phyloP scores from a whole-genome alignment of 495 filamentous ascomycete genomes.

The Penicillium salamii region DNA sequence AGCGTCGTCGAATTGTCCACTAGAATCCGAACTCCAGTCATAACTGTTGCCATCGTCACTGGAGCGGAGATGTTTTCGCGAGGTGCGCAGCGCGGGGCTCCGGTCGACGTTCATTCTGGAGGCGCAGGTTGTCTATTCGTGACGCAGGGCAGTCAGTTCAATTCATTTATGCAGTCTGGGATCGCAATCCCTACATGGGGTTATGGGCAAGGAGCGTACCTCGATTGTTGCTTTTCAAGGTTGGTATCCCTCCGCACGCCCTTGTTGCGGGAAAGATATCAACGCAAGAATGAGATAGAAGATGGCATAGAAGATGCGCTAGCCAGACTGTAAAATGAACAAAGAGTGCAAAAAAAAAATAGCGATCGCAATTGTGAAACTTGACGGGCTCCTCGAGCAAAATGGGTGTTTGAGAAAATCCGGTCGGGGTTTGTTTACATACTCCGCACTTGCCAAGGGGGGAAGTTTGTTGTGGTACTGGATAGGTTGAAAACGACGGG shows the following conservation, averaged over 20 bases:
- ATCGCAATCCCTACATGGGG: background rate
- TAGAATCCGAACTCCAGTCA: slow-evolving; percentile 31
- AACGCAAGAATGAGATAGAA: background rate
- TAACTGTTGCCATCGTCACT: slow-evolving; percentile 14
- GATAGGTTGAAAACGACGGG: too few relatives aligned
- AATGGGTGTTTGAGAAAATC: background rate
- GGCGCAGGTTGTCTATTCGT: slow-evolving; percentile 7
- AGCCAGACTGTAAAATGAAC: too few relatives aligned
- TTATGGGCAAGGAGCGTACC: slow-evolving; percentile 17
- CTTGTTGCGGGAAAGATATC: slow-evolving; percentile 12
- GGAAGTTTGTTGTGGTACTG: slow-evolving; percentile 30
- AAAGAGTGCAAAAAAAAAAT: too few relatives aligned
- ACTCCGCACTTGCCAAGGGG: slow-evolving; percentile 28
- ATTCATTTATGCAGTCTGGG: slow-evolving; percentile 1
- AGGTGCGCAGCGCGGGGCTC: slow-evolving; percentile 19
- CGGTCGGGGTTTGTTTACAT: slow-evolving; percentile 24
- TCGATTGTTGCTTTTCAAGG: background rate
- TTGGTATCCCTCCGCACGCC: slow-evolving; percentile 20
- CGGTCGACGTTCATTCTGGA: slow-evolving; percentile 13
- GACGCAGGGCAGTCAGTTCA: slow-evolving; percentile 8
- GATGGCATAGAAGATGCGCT: background rate
- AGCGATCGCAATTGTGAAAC: background rate
- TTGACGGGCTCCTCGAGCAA: background rate
- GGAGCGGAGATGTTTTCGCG: slow-evolving; percentile 34
- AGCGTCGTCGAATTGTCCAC: slow-evolving; percentile 43